Evolutionary conservation across 2,329 filamentous ascomycete species (phyloP), one percentile per base, ranked within the genome.

Genomic region (Pyricularia sp.): DNA sequence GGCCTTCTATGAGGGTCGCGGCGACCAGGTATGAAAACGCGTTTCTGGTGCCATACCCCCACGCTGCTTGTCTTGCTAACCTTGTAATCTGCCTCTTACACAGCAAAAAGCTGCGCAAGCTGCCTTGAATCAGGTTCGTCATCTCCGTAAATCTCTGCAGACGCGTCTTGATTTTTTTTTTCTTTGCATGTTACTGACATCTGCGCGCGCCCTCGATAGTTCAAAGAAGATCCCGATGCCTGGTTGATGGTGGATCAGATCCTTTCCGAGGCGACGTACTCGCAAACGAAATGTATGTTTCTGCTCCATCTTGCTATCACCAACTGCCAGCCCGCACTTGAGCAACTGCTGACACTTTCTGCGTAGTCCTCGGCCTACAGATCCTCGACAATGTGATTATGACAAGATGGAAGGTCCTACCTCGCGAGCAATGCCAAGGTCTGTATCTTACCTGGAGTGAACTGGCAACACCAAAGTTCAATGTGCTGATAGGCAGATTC

Each of bases 241-340:
- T 99, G 94, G 94, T 85, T 97, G 70, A 86, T 97, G 75, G 94
- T 97, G 72, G 94, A 97, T 76, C 93, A 96, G 79, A 96, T 99
- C 73, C 85, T 99, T 68, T 89, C 93, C 77, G 90, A 96, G 76
- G 90, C 94, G 69, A 88, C 88, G 75, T 96, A 97, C 75, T 87
- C 91, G 65, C 92, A 97, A 78, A 99, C 94, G 67, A 99, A 99
- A 82, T 99, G 62, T 64, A 60, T 35, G 53, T 44, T 22, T 19
- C 44, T n/a, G 40, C 44, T 2, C 12, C 44, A 26, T 31, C 22
- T 44, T 49, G 19, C 16, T n/a, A 49, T 49, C 16, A 30, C 16
- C n/a, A 91, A 93, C 80, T 73, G 88, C 81, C 70, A 61, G 67
- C 66, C 44, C 30, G 24, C 24, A 59, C 40, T 49, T 49, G 64